Evolutionary conservation across 352 stramenopile genomes (phyloP).

Genomic region (Pythium apleroticum): DNA sequence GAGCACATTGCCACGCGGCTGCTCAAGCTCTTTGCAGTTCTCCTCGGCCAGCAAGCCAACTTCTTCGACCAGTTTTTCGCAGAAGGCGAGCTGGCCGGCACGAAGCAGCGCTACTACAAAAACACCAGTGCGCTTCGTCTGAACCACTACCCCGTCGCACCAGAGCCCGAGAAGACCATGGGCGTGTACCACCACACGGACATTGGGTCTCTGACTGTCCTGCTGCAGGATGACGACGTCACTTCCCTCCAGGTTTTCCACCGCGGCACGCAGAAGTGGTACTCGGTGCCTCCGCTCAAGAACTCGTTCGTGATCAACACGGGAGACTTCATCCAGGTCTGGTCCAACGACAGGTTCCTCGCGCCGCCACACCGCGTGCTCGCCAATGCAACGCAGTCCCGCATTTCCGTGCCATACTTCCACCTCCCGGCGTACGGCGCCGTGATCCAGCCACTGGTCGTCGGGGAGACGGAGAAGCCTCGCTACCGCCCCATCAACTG

Average conservation of each 20-base stretch:
- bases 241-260: constrained; percentile 56
- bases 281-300: constrained; percentile 39
- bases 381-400: constrained; percentile 30
- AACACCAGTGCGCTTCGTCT: constrained; percentile 84
- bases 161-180: constrained; percentile 48
- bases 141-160: constrained; percentile 89
- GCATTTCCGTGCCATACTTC: constrained; percentile 67
- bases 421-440: constrained; percentile 62
- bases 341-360: constrained; percentile 55
- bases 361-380: constrained; percentile 53
- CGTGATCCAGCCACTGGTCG: constrained; percentile 57
- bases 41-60: constrained; percentile 40
- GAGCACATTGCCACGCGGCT: constrained; percentile 45
- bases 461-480: constrained; percentile 31
- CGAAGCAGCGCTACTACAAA: background rate
- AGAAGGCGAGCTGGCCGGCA: constrained; percentile 34
- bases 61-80: constrained; percentile 68
- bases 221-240: constrained; percentile 63
- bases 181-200: constrained; percentile 65
- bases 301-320: constrained; percentile 64
- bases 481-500: constrained; percentile 83
- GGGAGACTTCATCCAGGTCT: constrained; percentile 57
- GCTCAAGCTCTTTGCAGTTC: constrained; percentile 52
- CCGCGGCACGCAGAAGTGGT: constrained; percentile 44
- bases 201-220: constrained; percentile 47